A percentile compares a stretch with the other conserved stretches of the same genome.
phyloP scores from a whole-genome alignment of 768 basidiomycete genomes.

The Pisolithus microcarpus region DNA sequence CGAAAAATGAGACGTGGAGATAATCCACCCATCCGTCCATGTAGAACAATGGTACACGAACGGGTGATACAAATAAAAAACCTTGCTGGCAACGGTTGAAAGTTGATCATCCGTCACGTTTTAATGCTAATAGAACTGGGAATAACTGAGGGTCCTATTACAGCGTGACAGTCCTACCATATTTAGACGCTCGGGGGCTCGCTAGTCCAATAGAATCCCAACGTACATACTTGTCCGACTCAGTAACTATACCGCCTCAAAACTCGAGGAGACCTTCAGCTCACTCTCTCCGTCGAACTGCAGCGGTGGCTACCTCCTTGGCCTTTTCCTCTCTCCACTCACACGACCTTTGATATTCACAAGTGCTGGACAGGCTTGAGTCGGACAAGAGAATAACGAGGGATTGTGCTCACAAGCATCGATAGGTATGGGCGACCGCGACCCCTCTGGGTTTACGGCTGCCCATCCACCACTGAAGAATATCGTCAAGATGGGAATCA shows the following conservation, averaged over 20 bases:
- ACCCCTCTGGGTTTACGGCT: conserved; percentile 66
- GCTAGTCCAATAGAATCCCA: too few relatives aligned
- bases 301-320: conserved; percentile 21
- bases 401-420: conserved; percentile 55
- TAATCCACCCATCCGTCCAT: conserved; percentile 46
- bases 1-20: conserved; percentile 35
- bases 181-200: too few relatives aligned
- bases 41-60: not conserved
- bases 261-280: not conserved
- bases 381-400: not conserved
- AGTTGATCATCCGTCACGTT: too few relatives aligned
- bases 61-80: not conserved
- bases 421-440: conserved; percentile 42
- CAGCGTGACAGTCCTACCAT: too few relatives aligned
- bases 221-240: too few relatives aligned
- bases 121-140: too few relatives aligned
- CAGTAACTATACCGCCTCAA: not conserved
- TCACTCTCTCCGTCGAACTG: not conserved
- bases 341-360: conserved; percentile 69
- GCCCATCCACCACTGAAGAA: conserved; percentile 75
- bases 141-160: too few relatives aligned
- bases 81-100: too few relatives aligned
- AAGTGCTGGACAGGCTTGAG: conserved; percentile 37
- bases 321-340: conserved; percentile 67
- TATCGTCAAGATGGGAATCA: conserved; percentile 42